These are phyloP conservation scores for Moricandia arvensis DNA, from an alignment of 345 rosid species.

Conservation along the genomic window DNA sequence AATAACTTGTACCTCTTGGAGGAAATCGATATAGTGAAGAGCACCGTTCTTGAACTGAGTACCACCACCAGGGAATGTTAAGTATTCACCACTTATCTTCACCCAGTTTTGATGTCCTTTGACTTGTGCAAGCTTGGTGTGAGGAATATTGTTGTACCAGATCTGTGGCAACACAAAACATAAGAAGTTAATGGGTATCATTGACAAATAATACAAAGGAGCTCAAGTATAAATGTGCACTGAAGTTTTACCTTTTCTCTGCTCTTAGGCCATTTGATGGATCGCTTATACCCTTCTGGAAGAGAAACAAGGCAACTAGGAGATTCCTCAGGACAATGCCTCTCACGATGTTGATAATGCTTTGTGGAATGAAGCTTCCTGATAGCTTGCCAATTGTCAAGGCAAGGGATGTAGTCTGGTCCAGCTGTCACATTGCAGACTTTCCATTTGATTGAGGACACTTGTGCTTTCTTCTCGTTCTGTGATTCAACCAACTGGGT, in stretches of 20 bases:
- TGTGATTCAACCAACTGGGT: slow-evolving; percentile 80
- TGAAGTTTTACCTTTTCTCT: slow-evolving; percentile 59
- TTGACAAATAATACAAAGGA: background rate
- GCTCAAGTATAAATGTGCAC: background rate
- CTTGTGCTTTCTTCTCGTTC: slow-evolving; percentile 78
- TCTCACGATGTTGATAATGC: slow-evolving; percentile 94
- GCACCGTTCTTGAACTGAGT: slow-evolving; percentile 94
- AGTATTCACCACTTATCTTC: slow-evolving; percentile 53
- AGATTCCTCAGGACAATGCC: slow-evolving; percentile 88
- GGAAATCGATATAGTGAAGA: slow-evolving; percentile 54
- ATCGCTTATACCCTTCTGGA: slow-evolving; percentile 68
- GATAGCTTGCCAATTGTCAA: slow-evolving; percentile 78
- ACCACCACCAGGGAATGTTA: slow-evolving; percentile 92
- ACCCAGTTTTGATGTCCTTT: slow-evolving; percentile 87
- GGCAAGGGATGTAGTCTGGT: slow-evolving; percentile 94
- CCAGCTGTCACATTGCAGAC: slow-evolving; percentile 85
- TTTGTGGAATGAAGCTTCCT: slow-evolving; percentile 59
- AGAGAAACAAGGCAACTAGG: slow-evolving; percentile 80
- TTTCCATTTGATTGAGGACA: slow-evolving; percentile 56
- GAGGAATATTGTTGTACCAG: slow-evolving; percentile 70
- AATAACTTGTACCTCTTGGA: slow-evolving; percentile 51
- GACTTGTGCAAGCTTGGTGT: slow-evolving; percentile 60
- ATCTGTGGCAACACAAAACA: slow-evolving; percentile 45
- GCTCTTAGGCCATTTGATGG: slow-evolving; percentile 90
- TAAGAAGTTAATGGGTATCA: background rate